Conservation (phyloP, 129 eudicot genomes). For the Helianthus tuberosus region DNA sequence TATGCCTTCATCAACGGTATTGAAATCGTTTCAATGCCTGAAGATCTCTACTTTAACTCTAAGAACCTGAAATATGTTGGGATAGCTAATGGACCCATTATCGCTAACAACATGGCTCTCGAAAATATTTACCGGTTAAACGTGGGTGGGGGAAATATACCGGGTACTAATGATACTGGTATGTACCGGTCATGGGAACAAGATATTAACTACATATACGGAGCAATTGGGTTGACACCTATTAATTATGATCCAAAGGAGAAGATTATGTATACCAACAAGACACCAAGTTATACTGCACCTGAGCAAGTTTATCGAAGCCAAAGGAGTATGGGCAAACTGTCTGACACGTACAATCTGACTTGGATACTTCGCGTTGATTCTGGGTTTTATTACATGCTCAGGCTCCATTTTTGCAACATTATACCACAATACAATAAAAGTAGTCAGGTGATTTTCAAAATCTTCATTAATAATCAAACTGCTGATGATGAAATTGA, state of each 20-base stretch:
- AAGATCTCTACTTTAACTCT: constrained; percentile 16
- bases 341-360: constrained; percentile 22
- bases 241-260: neutral
- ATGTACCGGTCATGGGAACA: constrained; percentile 43
- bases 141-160: constrained; percentile 39
- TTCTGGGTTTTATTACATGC: constrained; percentile 43
- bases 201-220: constrained; percentile 35
- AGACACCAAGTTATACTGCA: constrained; percentile 44
- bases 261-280: constrained; percentile 23
- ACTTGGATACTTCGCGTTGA: constrained; percentile 55
- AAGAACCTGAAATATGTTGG: neutral
- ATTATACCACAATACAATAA: constrained; percentile 26
- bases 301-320: constrained; percentile 49
- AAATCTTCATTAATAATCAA: constrained; percentile 45
- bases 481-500: constrained; percentile 38
- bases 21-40: constrained; percentile 55
- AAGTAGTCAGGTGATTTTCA: constrained; percentile 29
- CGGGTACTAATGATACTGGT: constrained; percentile 25
- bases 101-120: constrained; percentile 27
- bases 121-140: constrained; percentile 43
- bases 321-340: constrained; percentile 39
- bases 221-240: constrained; percentile 25
- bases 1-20: constrained; percentile 59
- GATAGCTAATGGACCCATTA: neutral
- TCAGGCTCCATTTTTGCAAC: constrained; percentile 61